Evolutionary conservation across 2,329 filamentous ascomycete genomes (phyloP), one percentile per base, ranked within the genome.

Genomic region (Colletotrichum camelliae): DNA sequence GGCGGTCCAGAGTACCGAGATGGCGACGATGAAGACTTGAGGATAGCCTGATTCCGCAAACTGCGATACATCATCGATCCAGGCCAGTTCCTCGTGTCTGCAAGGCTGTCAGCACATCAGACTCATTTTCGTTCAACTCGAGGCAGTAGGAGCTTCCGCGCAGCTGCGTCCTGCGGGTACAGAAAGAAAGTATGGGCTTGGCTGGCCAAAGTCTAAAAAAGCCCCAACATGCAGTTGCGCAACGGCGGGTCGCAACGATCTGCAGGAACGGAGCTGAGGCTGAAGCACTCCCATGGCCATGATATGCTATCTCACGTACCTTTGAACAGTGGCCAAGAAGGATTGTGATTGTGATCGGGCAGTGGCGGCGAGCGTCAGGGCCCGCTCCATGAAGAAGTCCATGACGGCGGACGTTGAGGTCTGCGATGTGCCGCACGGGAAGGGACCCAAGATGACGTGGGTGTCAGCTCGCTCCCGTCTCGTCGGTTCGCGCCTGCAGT

Each of bases 11-110:
- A 84, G 66, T 37, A 84, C 79, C 4, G 87, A 88, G 27, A 83
- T 37, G 69, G 83, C 78, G 52, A 88, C 80, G 31, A 85, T 77
- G 33, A 80, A 77, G 61, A 83, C 78, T 76, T 89, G 88, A 16
- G 84, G 80, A 72, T 83, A 83, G 58, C 87, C 87, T 35, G 86
- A 83, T 77, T 82, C 83, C 66, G 87, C 85, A 77, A 87, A 80
- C 5, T 80, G 79, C 35, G 86, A 84, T 48, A 85, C 78, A 27
- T 82, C 57, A 72, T 81, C 79, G 70, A 88, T 83, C 87, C 88
- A 88, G 16, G 72, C 16, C 1, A 77, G 64, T n/a, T 61, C 60
- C 31, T 29, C 62, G 61, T 67, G 75, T 35, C 74, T 76, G 37
- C 3, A 12, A 55, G 35, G 43, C 24, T 39, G 70, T 76, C 48